Base-by-base conservation (phyloP, 371 early-diverging fungal species). In the Fennellomyces sp. region DNA sequence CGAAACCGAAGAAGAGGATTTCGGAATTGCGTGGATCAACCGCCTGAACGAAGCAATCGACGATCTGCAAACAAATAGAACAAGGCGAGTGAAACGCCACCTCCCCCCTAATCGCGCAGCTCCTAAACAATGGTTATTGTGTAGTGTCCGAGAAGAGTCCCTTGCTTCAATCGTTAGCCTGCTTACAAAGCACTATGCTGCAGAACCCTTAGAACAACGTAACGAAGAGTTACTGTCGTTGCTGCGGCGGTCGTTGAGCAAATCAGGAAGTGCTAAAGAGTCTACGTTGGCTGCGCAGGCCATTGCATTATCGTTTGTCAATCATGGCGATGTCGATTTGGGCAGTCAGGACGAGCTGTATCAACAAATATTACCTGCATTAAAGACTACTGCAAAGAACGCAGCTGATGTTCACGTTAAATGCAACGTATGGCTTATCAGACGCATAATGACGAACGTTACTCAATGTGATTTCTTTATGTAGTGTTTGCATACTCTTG, bases 291-390 rank as follows among this genome's bases (percentile, higher is more conserved):
- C 91, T 29, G 78, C 84, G 8, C 74, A 75, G 49, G 90, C 76
- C 2, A 80, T 89, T 21, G 75, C 83, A 8, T 74, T 90, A 8
- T 75, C 80, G 15, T 92, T 92, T 68, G 68, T 92, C 30, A 88
- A 81, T 39, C 78, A 89, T 58, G 90, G 89, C 28, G 80, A 84
- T 25, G 62, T 68, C 3, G 72, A 71, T 7, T 64, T 70, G 33
- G 66, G 57, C 10, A 86, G 81, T 38, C 81, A 82, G 27, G 88
- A 88, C 52, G 75, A 79, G 42, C 75, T 82, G 51, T 88, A 86
- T 54, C 78, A 81, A 52, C 70, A 76, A 52, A 69, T 85, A 15
- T 68, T 81, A 36, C 75, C 78, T 11, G 56, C 76, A 17, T 65
- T 87, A 28, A 78, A 80, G 60, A 73, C 67, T 56, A 78, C 75